phyloP scores from a whole-genome alignment of 2,329 filamentous ascomycete genomes.

The Botrytis pseudocinerea region DNA sequence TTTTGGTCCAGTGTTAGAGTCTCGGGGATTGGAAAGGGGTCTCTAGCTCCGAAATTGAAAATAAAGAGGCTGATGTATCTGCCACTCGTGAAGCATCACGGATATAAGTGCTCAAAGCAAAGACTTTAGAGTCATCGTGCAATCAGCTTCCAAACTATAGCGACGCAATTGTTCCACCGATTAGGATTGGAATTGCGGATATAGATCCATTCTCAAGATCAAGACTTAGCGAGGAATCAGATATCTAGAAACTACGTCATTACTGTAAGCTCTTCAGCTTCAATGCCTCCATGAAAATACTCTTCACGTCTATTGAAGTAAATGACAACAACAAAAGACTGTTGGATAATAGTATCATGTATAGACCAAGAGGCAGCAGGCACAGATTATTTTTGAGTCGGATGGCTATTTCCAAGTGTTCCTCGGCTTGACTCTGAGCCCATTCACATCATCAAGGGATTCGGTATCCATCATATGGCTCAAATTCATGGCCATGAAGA shows the following conservation, averaged over 20 bases:
- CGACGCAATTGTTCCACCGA: not conserved
- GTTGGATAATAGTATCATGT: slow-evolving; percentile 6
- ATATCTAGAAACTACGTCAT: slow-evolving; percentile 2
- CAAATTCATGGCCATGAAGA: slow-evolving; percentile 11
- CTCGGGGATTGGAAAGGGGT: not conserved
- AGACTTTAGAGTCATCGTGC: not conserved
- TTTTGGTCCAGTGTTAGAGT: not conserved
- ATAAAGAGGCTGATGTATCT: not conserved
- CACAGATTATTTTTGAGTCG: not conserved
- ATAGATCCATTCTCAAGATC: slow-evolving; percentile 11
- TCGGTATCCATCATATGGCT: slow-evolving; percentile 7
- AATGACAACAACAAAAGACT: not conserved
- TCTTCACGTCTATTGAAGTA: not conserved
- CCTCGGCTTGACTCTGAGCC: not conserved
- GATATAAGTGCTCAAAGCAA: not conserved
- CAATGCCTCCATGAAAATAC: not conserved
- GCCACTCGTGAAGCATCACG: not conserved
- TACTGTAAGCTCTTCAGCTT: slow-evolving; percentile 10
- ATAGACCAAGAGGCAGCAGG: slow-evolving; percentile 13
- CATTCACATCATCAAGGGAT: not conserved
- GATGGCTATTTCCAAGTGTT: slow-evolving; percentile 17
- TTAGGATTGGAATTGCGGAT: not conserved
- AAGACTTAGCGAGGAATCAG: not conserved
- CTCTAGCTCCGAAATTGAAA: not conserved
- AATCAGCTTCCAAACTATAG: no score